phyloP scores from a whole-genome alignment of 2,329 filamentous ascomycete genomes.

The Ophiostoma triangulosporum region DNA sequence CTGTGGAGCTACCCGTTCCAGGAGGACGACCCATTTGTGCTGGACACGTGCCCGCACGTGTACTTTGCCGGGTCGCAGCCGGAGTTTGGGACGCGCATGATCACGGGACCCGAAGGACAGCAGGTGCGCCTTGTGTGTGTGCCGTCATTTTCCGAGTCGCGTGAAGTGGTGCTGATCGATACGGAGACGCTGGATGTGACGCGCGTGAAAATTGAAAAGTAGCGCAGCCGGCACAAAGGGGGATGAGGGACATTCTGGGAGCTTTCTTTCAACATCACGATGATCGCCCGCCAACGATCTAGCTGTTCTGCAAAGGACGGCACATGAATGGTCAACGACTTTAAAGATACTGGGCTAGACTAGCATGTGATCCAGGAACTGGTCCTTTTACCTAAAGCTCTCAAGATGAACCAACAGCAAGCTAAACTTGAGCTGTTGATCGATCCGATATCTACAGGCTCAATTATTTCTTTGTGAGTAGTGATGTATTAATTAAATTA shows the following conservation, averaged over 20 bases:
- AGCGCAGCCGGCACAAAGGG: neutral
- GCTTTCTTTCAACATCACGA: neutral
- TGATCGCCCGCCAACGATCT: neutral
- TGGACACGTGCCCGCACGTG: slow-evolving; percentile 74
- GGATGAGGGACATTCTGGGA: neutral
- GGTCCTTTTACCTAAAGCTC: too few relatives aligned
- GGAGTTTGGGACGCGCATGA: slow-evolving; percentile 56
- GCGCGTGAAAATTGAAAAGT: slow-evolving; percentile 40
- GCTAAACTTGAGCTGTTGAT: too few relatives aligned
- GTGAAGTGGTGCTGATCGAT: slow-evolving; percentile 73
- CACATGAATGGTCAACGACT: neutral
- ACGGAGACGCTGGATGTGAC: slow-evolving; percentile 72
- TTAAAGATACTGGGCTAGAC: neutral
- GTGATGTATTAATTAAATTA: neutral
- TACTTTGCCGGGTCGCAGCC: slow-evolving; percentile 85
- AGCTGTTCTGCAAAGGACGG: neutral
- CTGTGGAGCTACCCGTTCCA: slow-evolving; percentile 96
- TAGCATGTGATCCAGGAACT: too few relatives aligned
- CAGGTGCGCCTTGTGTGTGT: slow-evolving; percentile 66
- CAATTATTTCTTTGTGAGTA: too few relatives aligned
- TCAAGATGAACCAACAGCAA: too few relatives aligned
- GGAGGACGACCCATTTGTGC: slow-evolving; percentile 79
- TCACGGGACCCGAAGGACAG: slow-evolving; percentile 55
- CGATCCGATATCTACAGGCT: too few relatives aligned
- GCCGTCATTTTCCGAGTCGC: slow-evolving; percentile 66